phyloP scores from a whole-genome alignment of 2,329 filamentous ascomycete genomes.

The Colletotrichum musae region DNA sequence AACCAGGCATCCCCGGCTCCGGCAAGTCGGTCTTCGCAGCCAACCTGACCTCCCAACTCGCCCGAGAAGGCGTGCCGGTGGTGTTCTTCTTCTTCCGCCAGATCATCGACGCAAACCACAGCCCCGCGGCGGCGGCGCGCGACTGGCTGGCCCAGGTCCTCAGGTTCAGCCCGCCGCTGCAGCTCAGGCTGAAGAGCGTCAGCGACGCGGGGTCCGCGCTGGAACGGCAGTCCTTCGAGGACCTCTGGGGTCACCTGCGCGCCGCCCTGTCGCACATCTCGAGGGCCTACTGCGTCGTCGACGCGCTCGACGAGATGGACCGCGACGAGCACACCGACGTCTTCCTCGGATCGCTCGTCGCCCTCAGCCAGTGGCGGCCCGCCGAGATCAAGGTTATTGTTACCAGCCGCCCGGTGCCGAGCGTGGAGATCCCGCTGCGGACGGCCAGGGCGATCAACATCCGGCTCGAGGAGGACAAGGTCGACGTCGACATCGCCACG shows the following conservation, averaged over 20 bases:
- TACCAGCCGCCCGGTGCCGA: constrained; percentile 57
- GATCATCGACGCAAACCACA: constrained; percentile 54
- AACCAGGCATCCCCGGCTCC: constrained; percentile 53
- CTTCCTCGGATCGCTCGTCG: constrained; percentile 52
- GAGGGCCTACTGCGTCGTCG: constrained; percentile 55
- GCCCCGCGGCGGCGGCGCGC: constrained; percentile 47
- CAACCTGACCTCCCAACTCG: constrained; percentile 12
- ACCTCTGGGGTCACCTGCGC: constrained; percentile 50
- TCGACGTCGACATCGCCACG: constrained; percentile 57
- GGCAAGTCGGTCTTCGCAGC: constrained; percentile 42
- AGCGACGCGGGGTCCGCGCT: constrained; percentile 17
- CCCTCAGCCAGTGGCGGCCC: constrained; percentile 50
- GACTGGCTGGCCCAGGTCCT: constrained; percentile 54
- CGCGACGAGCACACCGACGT: constrained; percentile 46
- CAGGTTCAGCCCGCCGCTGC: constrained; percentile 48
- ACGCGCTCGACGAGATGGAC: constrained; percentile 65
- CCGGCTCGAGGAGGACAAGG: constrained; percentile 52
- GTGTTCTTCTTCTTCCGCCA: constrained; percentile 58
- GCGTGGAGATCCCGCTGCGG: constrained; percentile 50
- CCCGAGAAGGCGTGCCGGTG: constrained; percentile 44
- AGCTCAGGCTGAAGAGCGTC: constrained; percentile 43
- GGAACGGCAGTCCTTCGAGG: constrained; percentile 41
- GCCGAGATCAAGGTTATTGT: constrained; percentile 56
- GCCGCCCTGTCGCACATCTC: constrained; percentile 43
- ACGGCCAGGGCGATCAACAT: constrained; percentile 47